Percentiles rank a stretch among this genome's conserved stretches.
phyloP scores from a whole-genome alignment of 345 rosid genomes.

The Leavenworthia alabamica region DNA sequence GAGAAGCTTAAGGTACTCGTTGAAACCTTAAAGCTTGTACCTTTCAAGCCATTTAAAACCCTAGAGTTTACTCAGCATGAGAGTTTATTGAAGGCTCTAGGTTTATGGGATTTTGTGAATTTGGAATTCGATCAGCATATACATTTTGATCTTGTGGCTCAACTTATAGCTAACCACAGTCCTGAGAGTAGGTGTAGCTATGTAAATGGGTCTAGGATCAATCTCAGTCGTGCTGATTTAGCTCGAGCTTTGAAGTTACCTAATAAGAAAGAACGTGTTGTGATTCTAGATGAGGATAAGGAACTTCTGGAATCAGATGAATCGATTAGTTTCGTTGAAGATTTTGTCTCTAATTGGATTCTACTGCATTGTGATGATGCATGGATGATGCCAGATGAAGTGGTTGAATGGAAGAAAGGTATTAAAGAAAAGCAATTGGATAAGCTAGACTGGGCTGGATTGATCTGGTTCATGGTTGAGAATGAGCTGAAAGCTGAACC shows the following conservation, averaged over 20 bases:
- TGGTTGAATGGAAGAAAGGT: conserved; percentile 33
- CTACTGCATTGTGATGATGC: conserved; percentile 58
- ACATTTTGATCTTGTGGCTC: conserved; percentile 44
- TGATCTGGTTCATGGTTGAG: conserved; percentile 80
- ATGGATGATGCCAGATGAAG: conserved; percentile 57
- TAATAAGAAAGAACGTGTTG: conserved; percentile 29
- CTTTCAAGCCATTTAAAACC: conserved; percentile 45
- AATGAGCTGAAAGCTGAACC: conserved; percentile 48
- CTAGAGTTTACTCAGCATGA: conserved; percentile 48
- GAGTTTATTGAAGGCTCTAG: conserved; percentile 43
- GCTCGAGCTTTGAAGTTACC: conserved; percentile 62
- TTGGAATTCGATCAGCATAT: conserved; percentile 42
- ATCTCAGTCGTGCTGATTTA: conserved; percentile 59
- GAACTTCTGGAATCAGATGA: conserved; percentile 38
- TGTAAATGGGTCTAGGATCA: conserved; percentile 45
- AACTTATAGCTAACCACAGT: conserved; percentile 49
- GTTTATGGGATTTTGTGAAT: conserved; percentile 72
- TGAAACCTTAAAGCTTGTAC: conserved; percentile 40
- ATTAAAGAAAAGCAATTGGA: conserved; percentile 55
- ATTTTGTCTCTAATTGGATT: conserved; percentile 56
- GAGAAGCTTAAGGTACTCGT: conserved; percentile 42
- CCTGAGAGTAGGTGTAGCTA: conserved; percentile 33
- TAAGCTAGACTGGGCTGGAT: conserved; percentile 57
- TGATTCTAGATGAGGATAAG: conserved; percentile 17
- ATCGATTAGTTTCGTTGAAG: conserved; percentile 38